Base-by-base conservation (phyloP, 441 rosid species). In the Aleurites moluccanus region DNA sequence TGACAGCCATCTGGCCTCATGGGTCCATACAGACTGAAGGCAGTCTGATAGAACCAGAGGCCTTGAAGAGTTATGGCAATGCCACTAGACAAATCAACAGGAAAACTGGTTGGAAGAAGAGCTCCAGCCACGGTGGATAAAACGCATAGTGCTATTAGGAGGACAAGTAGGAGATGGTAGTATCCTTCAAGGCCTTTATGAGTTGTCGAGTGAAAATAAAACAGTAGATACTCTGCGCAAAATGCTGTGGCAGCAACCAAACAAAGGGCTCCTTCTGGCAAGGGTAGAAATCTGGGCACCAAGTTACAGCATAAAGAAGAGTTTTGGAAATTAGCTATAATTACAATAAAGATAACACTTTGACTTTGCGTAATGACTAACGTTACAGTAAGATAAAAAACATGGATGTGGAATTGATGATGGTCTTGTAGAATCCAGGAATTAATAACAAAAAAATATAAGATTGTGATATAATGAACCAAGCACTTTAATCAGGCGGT, bases 11-110 rank as follows among this genome's bases (percentile, higher is more conserved):
- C 86, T 1, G 98, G 99, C 93, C 91, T 91, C 96, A 88, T 89
- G 73, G 97, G 93, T 61, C 99, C 98, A 70, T 94, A 94, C 50
- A 94, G 93, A 75, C 89, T 87, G 84, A 94, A 92, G 75, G 98
- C 99, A 4, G 98, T 90, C 82, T 93, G 99, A 77, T 93, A 93
- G 82, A 95, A 95, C 99, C 99, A 95, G 44, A 95, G 91, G 76
- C 99, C 98, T 77, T 95, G 99, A 42, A 95, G 92, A 45, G 97
- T 88, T 65, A 93, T 84, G 52, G 92, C 96, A 63, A 90, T 86
- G 73, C 93, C 96, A 35, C 79, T 83, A 52, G 89, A 84, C 65
- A 93, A 78, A 84, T 95, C 98, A 61, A 88, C 72, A 2, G 98
- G 88, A 83, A 95, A 93, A 86, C 92, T 95, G 67, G 87, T 85